Evolutionary conservation across 2,329 filamentous ascomycete genomes (phyloP).

Genomic region (Albophoma yamanashiensis): DNA sequence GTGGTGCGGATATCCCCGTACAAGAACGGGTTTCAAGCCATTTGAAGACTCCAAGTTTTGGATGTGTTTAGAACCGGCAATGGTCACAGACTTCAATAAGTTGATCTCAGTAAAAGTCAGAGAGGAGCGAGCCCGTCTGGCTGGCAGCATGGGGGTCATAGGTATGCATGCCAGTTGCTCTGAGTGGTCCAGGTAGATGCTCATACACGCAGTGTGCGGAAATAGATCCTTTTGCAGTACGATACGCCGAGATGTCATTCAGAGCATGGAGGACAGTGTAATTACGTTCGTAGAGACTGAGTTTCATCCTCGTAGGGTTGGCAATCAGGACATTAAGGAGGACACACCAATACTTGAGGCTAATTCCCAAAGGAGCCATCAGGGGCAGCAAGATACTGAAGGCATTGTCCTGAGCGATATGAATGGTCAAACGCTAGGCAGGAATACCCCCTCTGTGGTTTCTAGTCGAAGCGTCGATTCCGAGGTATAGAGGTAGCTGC

Average conservation of each 20-base stretch:
- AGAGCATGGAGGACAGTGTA: background rate
- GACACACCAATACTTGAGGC: too few relatives aligned
- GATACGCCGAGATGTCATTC: background rate
- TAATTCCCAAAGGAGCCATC: too few relatives aligned
- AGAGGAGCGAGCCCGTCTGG: background rate
- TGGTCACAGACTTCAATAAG: background rate
- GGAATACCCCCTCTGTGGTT: too few relatives aligned
- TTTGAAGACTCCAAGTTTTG: constrained; percentile 2
- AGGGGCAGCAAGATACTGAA: too few relatives aligned
- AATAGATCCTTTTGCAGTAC: background rate
- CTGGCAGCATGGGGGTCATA: constrained; percentile 1
- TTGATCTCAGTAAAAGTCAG: background rate
- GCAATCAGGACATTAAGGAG: too few relatives aligned
- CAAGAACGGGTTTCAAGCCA: background rate
- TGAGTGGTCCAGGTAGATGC: background rate
- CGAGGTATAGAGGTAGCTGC: too few relatives aligned
- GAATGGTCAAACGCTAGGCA: too few relatives aligned
- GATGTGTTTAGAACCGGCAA: background rate
- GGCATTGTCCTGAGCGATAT: too few relatives aligned
- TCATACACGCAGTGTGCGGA: background rate
- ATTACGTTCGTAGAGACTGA: background rate
- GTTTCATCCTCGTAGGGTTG: background rate
- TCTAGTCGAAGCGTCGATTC: too few relatives aligned
- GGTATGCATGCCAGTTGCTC: background rate
- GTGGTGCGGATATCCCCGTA: constrained; percentile 1